Conservation (phyloP, 441 rosid species). For the Capsella rubella region DNA sequence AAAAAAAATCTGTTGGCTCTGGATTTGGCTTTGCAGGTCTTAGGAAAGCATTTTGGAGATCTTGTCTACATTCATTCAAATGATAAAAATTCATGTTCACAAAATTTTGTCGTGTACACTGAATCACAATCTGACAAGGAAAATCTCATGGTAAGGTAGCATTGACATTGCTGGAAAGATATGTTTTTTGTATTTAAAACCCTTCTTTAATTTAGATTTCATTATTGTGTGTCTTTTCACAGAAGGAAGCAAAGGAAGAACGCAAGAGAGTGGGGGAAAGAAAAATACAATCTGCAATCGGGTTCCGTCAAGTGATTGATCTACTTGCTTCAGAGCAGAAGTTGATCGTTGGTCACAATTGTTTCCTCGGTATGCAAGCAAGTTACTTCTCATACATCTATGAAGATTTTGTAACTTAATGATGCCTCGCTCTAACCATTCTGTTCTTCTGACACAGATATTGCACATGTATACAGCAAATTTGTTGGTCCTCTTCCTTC, state of each 20-base stretch:
- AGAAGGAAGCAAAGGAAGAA: constrained; percentile 81
- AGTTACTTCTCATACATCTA: constrained; percentile 28
- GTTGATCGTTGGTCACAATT: constrained; percentile 93
- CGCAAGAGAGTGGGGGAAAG: constrained; percentile 52
- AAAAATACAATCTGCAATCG: constrained; percentile 70
- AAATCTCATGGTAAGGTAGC: constrained; percentile 69
- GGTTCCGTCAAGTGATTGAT: constrained; percentile 92
- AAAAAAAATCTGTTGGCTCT: neutral
- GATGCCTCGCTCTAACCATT: constrained; percentile 26
- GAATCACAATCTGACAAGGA: constrained; percentile 69
- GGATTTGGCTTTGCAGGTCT: constrained; percentile 53
- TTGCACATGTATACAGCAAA: constrained; percentile 86
- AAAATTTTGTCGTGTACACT: constrained; percentile 65
- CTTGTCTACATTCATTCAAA: constrained; percentile 56
- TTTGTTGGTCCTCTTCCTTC: constrained; percentile 82
- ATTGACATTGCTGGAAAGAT: constrained; percentile 1
- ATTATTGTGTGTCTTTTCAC: constrained; percentile 32
- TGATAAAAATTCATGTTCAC: constrained; percentile 50
- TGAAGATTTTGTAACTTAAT: constrained; percentile 37
- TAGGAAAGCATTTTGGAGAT: constrained; percentile 73
- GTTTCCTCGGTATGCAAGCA: constrained; percentile 74
- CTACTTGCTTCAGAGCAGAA: constrained; percentile 79
- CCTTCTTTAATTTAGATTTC: constrained; percentile 3
- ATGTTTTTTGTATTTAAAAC: neutral
- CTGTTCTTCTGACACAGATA: constrained; percentile 56